phyloP scores from a whole-genome alignment of 1,139 yeast genomes.

The Hansenula sp. region DNA sequence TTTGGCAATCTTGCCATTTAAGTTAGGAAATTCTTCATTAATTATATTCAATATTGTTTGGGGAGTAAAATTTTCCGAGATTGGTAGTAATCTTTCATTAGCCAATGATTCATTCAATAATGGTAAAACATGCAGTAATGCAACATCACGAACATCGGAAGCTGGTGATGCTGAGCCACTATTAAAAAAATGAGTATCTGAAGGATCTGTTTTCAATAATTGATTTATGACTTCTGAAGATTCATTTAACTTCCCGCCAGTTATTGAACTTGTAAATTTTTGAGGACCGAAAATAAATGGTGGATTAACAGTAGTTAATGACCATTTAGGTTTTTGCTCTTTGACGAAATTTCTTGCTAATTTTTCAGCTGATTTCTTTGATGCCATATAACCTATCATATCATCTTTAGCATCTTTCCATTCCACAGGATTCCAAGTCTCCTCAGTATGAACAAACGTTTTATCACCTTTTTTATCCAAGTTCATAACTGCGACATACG shows the following conservation, averaged over 20 bases:
- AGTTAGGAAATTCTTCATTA: conserved; percentile 27
- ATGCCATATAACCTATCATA: conserved; percentile 21
- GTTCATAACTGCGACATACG: conserved; percentile 52
- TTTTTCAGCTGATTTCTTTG: conserved; percentile 46
- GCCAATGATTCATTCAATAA: conserved; percentile 29
- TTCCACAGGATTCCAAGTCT: conserved; percentile 40
- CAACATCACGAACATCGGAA: conserved; percentile 45
- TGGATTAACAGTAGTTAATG: conserved; percentile 39
- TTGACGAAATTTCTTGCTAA: conserved; percentile 49
- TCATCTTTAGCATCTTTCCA: conserved; percentile 24
- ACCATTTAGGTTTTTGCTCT: conserved; percentile 28
- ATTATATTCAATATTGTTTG: conserved; percentile 32
- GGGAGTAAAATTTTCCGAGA: conserved; percentile 11
- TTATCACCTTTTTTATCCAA: conserved; percentile 29
- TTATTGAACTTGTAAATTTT: conserved; percentile 24
- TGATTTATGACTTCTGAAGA: conserved; percentile 30
- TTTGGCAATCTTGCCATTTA: conserved; percentile 35
- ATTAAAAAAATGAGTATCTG: conserved; percentile 12
- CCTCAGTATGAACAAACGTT: conserved; percentile 31
- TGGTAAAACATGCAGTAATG: conserved; percentile 36
- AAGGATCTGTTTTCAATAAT: conserved; percentile 10
- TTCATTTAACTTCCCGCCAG: conserved; percentile 27
- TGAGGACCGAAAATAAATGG: conserved; percentile 42
- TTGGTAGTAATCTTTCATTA: conserved; percentile 31
- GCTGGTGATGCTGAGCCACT: conserved; percentile 23